Conservation (phyloP, 495 filamentous ascomycete species). For the Lasiosphaeriaceae sp. region DNA sequence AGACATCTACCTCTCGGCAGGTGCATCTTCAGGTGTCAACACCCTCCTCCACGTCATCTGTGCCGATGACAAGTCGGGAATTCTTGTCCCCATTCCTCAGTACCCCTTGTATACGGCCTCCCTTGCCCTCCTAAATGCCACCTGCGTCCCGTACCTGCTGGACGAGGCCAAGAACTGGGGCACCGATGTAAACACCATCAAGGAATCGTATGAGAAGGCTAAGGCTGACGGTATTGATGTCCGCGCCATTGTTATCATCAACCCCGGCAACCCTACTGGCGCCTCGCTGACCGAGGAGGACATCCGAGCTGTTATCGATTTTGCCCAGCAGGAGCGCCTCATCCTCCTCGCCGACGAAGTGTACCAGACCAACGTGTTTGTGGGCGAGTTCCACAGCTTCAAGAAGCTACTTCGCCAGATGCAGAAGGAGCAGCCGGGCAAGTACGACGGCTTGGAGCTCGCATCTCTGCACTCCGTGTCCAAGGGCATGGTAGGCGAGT, state of each 20-base stretch:
- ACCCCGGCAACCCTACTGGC: conserved; percentile 96
- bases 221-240: conserved; percentile 74
- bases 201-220: conserved; percentile 64
- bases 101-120: conserved; percentile 98
- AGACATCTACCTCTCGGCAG: conserved; percentile 81
- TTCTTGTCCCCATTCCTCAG: conserved; percentile 94
- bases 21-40: conserved; percentile 91
- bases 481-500: conserved; percentile 98
- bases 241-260: conserved; percentile 91
- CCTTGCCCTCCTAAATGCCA: conserved; percentile 77
- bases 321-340: conserved; percentile 80
- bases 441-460: conserved; percentile 83
- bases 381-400: conserved; percentile 90
- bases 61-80: conserved; percentile 68
- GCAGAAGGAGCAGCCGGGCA: conserved; percentile 66
- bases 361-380: conserved; percentile 98
- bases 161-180: conserved; percentile 84
- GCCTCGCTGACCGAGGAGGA: conserved; percentile 74
- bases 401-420: conserved; percentile 82
- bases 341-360: conserved; percentile 95
- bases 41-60: conserved; percentile 90
- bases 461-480: conserved; percentile 81
- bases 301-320: conserved; percentile 73
- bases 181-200: conserved; percentile 76
- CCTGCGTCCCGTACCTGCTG: conserved; percentile 86